phyloP scores from a whole-genome alignment of 2,329 filamentous ascomycete species.

The Alternaria metachromatica region DNA sequence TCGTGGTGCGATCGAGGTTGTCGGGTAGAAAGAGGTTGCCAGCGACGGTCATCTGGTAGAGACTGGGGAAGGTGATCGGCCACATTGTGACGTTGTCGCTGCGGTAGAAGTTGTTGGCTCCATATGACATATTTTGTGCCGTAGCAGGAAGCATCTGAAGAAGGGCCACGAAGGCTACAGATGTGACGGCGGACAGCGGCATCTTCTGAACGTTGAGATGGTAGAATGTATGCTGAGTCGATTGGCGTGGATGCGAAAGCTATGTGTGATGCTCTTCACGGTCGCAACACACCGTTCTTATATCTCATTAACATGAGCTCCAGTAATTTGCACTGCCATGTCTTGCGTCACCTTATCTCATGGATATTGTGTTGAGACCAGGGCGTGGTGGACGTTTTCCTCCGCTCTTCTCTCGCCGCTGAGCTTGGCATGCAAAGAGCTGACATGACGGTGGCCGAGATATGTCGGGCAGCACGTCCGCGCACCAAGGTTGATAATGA shows the following conservation, averaged over 20 bases:
- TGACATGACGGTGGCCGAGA: not conserved
- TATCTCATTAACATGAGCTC: not conserved
- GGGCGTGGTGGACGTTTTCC: not conserved
- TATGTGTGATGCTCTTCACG: not conserved
- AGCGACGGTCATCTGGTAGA: slow-evolving; percentile 11
- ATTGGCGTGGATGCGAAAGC: not conserved
- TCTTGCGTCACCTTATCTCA: not conserved
- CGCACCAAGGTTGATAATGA: not conserved
- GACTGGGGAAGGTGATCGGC: slow-evolving; percentile 16
- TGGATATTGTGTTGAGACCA: not conserved
- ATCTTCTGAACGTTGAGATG: not conserved
- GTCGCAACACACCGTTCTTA: not conserved
- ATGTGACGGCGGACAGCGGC: not conserved
- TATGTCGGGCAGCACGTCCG: not conserved
- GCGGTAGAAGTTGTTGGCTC: slow-evolving; percentile 23
- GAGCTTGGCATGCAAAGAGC: not conserved
- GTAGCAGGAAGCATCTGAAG: not conserved
- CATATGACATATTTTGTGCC: slow-evolving; percentile 20
- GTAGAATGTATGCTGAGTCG: not conserved
- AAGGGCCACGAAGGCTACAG: not conserved
- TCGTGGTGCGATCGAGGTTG: slow-evolving; percentile 6
- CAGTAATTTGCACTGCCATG: not conserved
- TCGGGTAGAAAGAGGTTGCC: slow-evolving; percentile 14
- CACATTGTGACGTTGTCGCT: slow-evolving; percentile 16
- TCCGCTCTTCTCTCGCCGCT: not conserved